A percentile compares a stretch with the other conserved stretches of the same genome.
These are phyloP conservation scores for Aspergillus unguis DNA, from an alignment of 2,329 filamentous ascomycete genomes.

Conservation along the genomic window DNA sequence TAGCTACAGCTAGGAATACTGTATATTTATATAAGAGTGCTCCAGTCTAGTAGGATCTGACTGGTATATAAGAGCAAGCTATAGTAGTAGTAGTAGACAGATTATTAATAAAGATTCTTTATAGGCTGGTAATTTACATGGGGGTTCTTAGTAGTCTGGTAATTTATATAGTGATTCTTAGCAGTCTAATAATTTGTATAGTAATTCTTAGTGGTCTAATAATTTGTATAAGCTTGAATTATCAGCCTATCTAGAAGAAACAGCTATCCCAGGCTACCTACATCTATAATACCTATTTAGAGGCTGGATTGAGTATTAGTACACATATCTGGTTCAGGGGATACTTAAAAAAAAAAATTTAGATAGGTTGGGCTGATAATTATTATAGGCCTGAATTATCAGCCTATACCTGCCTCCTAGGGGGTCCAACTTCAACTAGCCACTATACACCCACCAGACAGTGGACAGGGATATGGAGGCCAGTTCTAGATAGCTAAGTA, in stretches of 20 bases:
- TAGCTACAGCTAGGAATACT: no score
- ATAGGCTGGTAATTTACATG: no score
- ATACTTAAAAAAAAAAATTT: no score
- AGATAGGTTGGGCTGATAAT: background rate
- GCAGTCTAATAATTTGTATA: background rate
- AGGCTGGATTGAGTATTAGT: background rate
- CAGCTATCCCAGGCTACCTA: no score
- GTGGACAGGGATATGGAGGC: no score
- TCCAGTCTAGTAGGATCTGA: background rate
- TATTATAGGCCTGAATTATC: background rate
- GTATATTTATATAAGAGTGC: background rate
- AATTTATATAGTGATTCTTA: background rate
- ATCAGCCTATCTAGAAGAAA: no score
- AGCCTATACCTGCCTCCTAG: background rate
- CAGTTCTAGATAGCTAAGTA: background rate
- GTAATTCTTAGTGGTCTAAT: background rate
- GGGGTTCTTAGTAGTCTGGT: no score
- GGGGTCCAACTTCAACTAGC: background rate
- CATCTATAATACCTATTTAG: background rate
- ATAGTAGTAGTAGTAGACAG: background rate
- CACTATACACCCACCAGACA: no score
- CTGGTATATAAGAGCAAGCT: background rate
- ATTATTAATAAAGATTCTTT: no score
- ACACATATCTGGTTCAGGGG: background rate
- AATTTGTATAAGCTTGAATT: background rate